A percentile compares a stretch with the other conserved stretches of the same genome.
Conservation (phyloP, 2,329 filamentous ascomycete genomes). For the Falciphora oryzae region DNA sequence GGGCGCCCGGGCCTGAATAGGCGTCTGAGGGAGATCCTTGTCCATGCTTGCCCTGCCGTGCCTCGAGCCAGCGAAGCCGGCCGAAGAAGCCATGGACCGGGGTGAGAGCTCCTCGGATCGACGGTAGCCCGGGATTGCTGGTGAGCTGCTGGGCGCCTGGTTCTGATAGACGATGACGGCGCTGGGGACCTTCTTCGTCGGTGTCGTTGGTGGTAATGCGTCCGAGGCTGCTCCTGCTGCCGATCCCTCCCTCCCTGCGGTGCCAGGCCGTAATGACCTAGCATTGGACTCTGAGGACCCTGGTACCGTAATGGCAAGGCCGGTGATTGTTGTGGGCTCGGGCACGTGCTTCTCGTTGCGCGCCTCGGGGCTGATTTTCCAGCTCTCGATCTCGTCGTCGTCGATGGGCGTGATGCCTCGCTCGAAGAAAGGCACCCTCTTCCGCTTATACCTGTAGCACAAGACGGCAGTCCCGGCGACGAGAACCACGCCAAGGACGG, state of each 20-base stretch:
- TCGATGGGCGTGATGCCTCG: constrained; percentile 56
- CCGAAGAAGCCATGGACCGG: constrained; percentile 23
- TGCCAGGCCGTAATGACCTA: constrained; percentile 10
- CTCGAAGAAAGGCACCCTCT: constrained; percentile 37
- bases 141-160: constrained; percentile 32
- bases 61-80: constrained; percentile 11
- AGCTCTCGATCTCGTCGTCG: constrained; percentile 61
- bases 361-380: constrained; percentile 39
- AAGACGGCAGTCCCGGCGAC: constrained; percentile 33
- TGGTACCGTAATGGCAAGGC: constrained; percentile 12
- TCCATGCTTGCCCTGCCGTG: constrained; percentile 26
- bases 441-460: constrained; percentile 32
- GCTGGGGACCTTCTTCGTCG: constrained; percentile 31
- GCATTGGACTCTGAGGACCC: background rate
- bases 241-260: constrained; percentile 8
- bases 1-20: constrained; percentile 52
- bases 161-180: constrained; percentile 10
- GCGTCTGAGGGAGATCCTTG: constrained; percentile 36
- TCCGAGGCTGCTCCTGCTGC: constrained; percentile 3
- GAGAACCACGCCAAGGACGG: constrained; percentile 38
- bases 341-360: constrained; percentile 8
- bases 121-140: constrained; percentile 47
- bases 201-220: constrained; percentile 8
- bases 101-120: constrained; percentile 26
- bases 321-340: constrained; percentile 10